Base-by-base conservation (phyloP, 2,329 filamentous ascomycete genomes). In the Trichoderma simmonsii region DNA sequence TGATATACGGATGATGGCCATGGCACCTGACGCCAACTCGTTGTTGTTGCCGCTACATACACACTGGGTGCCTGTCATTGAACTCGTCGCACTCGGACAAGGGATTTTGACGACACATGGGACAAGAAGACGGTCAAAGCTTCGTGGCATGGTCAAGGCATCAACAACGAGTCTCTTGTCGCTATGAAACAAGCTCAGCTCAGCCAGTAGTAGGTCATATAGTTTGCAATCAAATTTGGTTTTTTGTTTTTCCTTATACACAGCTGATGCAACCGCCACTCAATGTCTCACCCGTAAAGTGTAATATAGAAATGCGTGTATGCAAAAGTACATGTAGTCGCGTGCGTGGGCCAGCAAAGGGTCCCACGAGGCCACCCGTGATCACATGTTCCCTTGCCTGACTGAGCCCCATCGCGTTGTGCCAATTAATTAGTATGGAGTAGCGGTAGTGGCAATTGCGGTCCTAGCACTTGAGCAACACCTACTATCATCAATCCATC, bases 191-290 rank as follows among this genome's bases (percentile, higher is more conserved):
- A 66, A 30, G 30, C 28, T 61, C 54, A 67, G 24, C 62, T 30
- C 54, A 66, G 48, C 48, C 48, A 54, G 48, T 51, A 51, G 54
- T 69, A 69, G 66, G 21, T 69, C 66, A 69, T 65, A 59, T 71
- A 71, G 69, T 63, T 36, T 65, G 60, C 69, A 71, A 70, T 64
- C 34, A 65, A 71, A 64, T 71, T 54, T 57, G 43, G 39, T 34
- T 64, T 64, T 54, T 57, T 65, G 34, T 69, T 51, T 60, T 61
- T 65, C 32, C 61, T 56, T 71, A 8, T 32, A 59, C 56, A 62
- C 56, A 32, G 34, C 21, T 7, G 26, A 12, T 51, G n/a, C n/a
- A 28, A 14, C 5, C 5, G 39, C 34, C 34, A 36, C 34, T 36
- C 32, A 39, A 51, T 43, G 39, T 61, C 18, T 61, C 51, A 43